Evolutionary conservation across 2,329 filamentous ascomycete species (phyloP).

Genomic region (Mycocentrospora acerina): DNA sequence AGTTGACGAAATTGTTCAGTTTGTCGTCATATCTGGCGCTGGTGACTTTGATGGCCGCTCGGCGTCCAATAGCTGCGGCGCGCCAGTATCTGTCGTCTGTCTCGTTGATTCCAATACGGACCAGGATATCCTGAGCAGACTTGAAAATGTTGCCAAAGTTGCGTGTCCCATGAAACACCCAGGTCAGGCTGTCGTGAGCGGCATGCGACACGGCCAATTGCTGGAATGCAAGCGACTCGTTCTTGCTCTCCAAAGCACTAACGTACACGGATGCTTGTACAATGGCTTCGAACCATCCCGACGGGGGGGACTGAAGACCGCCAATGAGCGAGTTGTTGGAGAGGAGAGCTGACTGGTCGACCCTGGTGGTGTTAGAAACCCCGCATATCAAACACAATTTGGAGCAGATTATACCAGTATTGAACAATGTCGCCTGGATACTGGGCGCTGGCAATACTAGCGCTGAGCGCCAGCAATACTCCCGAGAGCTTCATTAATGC

Average conservation of each 20-base stretch:
- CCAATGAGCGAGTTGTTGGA: constrained; percentile 26
- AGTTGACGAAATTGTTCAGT: constrained; percentile 26
- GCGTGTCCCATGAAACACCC: constrained; percentile 30
- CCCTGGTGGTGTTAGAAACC: constrained; percentile 10
- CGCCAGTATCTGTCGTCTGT: constrained; percentile 13
- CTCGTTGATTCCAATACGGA: constrained; percentile 21
- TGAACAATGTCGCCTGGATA: constrained; percentile 22
- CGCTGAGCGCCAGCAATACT: constrained; percentile 30
- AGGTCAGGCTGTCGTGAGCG: constrained; percentile 28
- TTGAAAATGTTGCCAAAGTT: constrained; percentile 25
- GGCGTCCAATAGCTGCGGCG: constrained; percentile 18
- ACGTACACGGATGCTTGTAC: constrained; percentile 28
- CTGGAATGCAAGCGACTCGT: constrained; percentile 25
- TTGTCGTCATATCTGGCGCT: constrained; percentile 24
- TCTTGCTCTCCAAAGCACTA: constrained; percentile 19
- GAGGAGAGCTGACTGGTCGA: constrained; percentile 20
- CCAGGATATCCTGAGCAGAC: constrained; percentile 16
- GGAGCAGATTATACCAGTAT: constrained; percentile 14
- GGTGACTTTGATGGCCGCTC: constrained; percentile 19
- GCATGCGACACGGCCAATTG: constrained; percentile 33
- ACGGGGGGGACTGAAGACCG: constrained; percentile 27
- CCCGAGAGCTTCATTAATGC: background rate
- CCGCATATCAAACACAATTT: background rate
- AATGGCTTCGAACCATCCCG: constrained; percentile 29
- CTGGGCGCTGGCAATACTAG: constrained; percentile 5